Conservation (phyloP, 2,329 filamentous ascomycete species). For the Fusarium brevicatenulatum region DNA sequence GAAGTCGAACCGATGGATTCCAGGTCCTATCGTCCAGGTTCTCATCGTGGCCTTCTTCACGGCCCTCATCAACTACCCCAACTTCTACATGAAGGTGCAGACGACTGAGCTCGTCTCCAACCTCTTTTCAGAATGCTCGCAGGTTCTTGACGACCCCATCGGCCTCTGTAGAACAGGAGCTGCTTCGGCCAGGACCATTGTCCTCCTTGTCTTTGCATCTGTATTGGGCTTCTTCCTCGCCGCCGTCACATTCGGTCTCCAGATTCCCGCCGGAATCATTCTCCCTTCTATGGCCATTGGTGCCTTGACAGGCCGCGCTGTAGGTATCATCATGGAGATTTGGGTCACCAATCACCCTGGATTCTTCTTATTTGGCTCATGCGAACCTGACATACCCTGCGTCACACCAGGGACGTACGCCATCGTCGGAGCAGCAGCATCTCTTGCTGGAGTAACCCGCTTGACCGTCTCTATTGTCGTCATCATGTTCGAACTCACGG, state of each 20-base stretch:
- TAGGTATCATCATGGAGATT: conserved; percentile 90
- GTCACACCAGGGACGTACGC: conserved; percentile 96
- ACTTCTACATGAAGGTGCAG: conserved; percentile 95
- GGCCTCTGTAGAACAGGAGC: conserved; percentile 90
- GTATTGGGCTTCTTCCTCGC: conserved; percentile 86
- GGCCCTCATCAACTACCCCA: conserved; percentile 92
- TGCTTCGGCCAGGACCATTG: conserved; percentile 82
- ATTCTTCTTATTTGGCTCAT: conserved; percentile 82
- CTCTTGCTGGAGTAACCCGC: conserved; percentile 91
- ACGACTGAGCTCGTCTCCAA: conserved; percentile 90
- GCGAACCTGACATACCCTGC: conserved; percentile 86
- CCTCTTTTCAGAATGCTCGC: conserved; percentile 90
- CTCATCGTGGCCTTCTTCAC: conserved; percentile 81
- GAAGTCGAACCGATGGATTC: conserved; percentile 71
- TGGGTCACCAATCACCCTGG: conserved; percentile 81
- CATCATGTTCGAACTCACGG: conserved; percentile 99
- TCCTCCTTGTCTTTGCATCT: conserved; percentile 84
- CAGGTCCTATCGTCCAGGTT: conserved; percentile 82
- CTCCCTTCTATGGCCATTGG: conserved; percentile 96
- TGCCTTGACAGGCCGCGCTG: conserved; percentile 85
- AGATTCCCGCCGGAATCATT: conserved; percentile 95
- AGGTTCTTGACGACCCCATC: conserved; percentile 84
- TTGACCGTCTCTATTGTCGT: conserved; percentile 99
- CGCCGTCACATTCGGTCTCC: conserved; percentile 89
- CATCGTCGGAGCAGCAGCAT: conserved; percentile 93